Conservation (phyloP, 768 basidiomycete genomes). For the Leccinum pellstonianum region DNA sequence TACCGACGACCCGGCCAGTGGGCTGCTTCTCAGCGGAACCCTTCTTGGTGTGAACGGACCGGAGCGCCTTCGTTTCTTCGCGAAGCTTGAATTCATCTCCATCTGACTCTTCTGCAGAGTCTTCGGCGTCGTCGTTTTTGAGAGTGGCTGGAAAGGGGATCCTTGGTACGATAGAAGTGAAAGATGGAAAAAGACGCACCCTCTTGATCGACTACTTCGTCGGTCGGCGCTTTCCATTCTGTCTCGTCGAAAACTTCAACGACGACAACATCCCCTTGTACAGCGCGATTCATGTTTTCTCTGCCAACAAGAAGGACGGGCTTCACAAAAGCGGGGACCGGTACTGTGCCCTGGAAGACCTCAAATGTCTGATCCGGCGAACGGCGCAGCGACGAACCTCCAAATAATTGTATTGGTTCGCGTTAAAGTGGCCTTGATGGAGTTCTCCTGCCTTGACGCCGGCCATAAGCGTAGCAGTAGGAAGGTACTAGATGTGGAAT, state of each 20-base stretch:
- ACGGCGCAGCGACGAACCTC: conserved; percentile 51
- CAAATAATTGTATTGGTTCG: conserved; percentile 93
- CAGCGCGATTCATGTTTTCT: conserved; percentile 93
- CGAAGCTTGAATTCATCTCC: conserved; percentile 37
- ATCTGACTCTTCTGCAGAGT: conserved; percentile 60
- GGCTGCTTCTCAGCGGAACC: conserved; percentile 70
- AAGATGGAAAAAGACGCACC: conserved; percentile 41
- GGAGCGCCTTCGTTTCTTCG: conserved; percentile 43
- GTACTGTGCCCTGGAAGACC: conserved; percentile 69
- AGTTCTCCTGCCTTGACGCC: conserved; percentile 84
- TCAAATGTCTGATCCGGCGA: neutral
- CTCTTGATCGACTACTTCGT: conserved; percentile 94
- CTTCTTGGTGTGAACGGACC: conserved; percentile 23
- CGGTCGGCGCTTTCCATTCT: conserved; percentile 90
- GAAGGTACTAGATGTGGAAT: conserved; percentile 61
- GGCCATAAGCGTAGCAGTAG: conserved; percentile 66
- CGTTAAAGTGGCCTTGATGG: conserved; percentile 93
- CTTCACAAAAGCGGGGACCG: conserved; percentile 68
- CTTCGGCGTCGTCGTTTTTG: conserved; percentile 85
- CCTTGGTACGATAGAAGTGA: neutral
- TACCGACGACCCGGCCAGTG: conserved; percentile 87
- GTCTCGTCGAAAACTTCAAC: conserved; percentile 83
- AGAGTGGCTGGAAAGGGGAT: conserved; percentile 55
- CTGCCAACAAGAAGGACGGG: conserved; percentile 83
- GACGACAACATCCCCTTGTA: conserved; percentile 90